Percentiles rank a stretch among this genome's conserved stretches.
Evolutionary conservation across 441 rosid genomes (phyloP).

Genomic region (Syzygium malaccense): DNA sequence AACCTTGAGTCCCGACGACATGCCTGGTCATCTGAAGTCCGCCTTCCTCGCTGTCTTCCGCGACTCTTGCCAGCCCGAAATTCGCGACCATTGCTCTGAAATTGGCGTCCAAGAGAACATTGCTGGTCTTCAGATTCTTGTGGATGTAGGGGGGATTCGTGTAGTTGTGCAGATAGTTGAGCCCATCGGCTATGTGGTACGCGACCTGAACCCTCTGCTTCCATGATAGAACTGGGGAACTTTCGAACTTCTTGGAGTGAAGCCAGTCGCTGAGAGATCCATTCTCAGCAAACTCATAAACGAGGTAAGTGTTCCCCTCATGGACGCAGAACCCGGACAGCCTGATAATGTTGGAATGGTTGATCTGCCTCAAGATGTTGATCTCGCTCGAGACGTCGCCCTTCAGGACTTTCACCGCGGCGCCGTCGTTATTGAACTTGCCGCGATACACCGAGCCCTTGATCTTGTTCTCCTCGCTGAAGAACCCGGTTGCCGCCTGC

Average conservation of each 20-base stretch:
- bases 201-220: slow-evolving; percentile 79
- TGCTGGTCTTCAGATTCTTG: slow-evolving; percentile 73
- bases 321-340: slow-evolving; percentile 81
- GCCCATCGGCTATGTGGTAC: slow-evolving; percentile 58
- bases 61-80: slow-evolving; percentile 67
- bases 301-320: slow-evolving; percentile 69
- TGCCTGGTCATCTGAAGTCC: slow-evolving; percentile 67
- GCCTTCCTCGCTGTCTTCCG: slow-evolving; percentile 29
- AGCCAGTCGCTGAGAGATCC: slow-evolving; percentile 68
- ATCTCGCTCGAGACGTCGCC: slow-evolving; percentile 83
- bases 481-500: slow-evolving; percentile 47
- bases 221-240: slow-evolving; percentile 39
- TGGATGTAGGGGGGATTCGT: slow-evolving; percentile 67
- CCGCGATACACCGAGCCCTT: slow-evolving; percentile 70
- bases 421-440: slow-evolving; percentile 56
- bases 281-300: slow-evolving; percentile 64
- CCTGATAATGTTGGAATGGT: slow-evolving; percentile 66
- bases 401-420: slow-evolving; percentile 76
- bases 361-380: slow-evolving; percentile 64
- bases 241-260: slow-evolving; percentile 16
- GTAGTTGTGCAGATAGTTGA: slow-evolving; percentile 75
- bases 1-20: slow-evolving; percentile 80
- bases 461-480: slow-evolving; percentile 50
- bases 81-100: slow-evolving; percentile 71
- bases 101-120: slow-evolving; percentile 65